Evolutionary conservation across 495 filamentous ascomycete genomes (phyloP).

Genomic region (Copromyces sp.): DNA sequence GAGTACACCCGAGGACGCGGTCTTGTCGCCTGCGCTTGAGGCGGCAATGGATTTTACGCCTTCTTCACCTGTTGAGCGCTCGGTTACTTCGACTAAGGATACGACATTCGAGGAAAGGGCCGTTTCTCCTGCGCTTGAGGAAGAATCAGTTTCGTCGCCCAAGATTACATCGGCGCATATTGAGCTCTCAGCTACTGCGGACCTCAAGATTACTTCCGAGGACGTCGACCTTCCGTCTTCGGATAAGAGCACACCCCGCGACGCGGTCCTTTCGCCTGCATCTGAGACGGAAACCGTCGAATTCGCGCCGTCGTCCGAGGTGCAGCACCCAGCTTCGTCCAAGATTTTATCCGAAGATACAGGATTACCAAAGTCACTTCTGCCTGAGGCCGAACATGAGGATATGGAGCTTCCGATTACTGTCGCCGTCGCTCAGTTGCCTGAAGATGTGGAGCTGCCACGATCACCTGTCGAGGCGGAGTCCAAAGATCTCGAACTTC

Average conservation of each 20-base stretch:
- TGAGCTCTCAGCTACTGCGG: background rate
- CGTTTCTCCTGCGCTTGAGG: background rate
- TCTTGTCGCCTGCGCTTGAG: background rate
- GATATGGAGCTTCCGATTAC: background rate
- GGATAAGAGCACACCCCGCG: background rate
- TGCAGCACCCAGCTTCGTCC: background rate
- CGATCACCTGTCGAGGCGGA: background rate
- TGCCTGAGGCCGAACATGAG: background rate
- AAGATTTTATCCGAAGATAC: background rate
- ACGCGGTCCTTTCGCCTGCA: background rate
- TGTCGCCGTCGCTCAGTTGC: background rate
- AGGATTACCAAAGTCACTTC: background rate
- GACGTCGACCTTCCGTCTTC: background rate
- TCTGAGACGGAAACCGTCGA: background rate
- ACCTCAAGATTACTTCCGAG: background rate
- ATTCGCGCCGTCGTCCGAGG: background rate
- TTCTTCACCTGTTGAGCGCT: background rate
- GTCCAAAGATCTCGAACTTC: background rate
- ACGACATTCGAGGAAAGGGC: background rate
- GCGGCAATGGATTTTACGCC: background rate
- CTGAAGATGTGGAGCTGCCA: background rate
- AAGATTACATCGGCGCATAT: background rate
- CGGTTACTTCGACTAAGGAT: background rate
- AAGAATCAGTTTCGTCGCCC: background rate
- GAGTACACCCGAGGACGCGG: background rate